Conservation (phyloP, 495 filamentous ascomycete genomes). For the Pseudevernia furfuracea region DNA sequence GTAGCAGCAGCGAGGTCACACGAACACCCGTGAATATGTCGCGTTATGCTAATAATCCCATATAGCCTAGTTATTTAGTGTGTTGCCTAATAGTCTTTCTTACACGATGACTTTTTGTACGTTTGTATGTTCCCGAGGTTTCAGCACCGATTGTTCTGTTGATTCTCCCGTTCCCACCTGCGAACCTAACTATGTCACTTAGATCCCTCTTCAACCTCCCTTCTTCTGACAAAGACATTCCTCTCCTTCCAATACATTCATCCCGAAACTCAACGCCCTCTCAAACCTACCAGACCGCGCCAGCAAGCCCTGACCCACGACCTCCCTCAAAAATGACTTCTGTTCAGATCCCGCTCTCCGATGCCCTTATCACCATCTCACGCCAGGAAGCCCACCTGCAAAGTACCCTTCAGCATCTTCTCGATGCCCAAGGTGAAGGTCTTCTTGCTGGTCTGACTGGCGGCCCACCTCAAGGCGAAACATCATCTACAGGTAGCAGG, state of each 20-base stretch:
- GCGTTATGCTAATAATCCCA: not conserved
- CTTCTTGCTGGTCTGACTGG: conserved; percentile 48
- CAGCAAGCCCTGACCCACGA: conserved; percentile 4
- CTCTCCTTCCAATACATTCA: conserved; percentile 19
- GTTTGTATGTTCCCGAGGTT: not conserved
- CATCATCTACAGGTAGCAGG: conserved; percentile 41
- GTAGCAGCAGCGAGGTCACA: not conserved
- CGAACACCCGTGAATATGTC: not conserved
- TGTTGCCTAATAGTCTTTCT: not conserved
- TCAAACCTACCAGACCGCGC: conserved; percentile 13
- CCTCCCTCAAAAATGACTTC: conserved; percentile 11
- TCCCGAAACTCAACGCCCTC: conserved; percentile 3
- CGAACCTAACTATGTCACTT: conserved; percentile 15
- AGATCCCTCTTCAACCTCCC: conserved; percentile 15
- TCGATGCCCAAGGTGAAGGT: conserved; percentile 80
- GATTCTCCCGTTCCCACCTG: not conserved
- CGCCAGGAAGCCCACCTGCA: conserved; percentile 53
- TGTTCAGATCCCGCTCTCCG: conserved; percentile 32
- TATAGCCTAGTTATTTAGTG: not conserved
- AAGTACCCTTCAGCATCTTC: conserved; percentile 64
- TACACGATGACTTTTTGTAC: not conserved
- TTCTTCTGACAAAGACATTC: conserved; percentile 14
- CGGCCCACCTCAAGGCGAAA: conserved; percentile 31
- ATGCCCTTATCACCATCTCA: conserved; percentile 39
- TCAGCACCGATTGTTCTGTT: not conserved